phyloP scores from a whole-genome alignment of 1,284 basidiomycete genomes.

The Psilocybe mexicana region DNA sequence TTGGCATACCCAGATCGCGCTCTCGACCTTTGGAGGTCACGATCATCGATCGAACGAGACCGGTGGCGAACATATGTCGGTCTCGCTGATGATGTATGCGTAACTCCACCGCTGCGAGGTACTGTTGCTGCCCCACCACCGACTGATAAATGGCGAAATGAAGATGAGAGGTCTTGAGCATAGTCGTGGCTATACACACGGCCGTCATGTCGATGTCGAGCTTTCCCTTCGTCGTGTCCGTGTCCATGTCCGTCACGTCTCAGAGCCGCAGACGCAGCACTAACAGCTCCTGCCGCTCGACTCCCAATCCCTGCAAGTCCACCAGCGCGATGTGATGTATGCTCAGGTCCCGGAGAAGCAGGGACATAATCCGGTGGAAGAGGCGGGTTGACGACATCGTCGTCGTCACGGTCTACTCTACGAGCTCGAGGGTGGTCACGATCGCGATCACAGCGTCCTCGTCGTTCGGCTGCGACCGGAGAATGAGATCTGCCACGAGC shows the following conservation, averaged over 20 bases:
- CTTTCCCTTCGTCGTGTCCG: background rate
- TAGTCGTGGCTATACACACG: background rate
- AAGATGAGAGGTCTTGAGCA: background rate
- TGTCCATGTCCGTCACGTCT: background rate
- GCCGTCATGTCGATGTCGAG: too few species aligned
- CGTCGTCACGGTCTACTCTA: background rate
- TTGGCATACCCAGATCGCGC: background rate
- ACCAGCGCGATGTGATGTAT: background rate
- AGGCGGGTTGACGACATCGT: background rate
- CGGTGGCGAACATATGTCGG: background rate
- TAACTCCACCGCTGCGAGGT: background rate
- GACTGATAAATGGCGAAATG: background rate
- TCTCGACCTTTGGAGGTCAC: background rate
- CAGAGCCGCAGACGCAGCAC: background rate
- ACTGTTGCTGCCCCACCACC: background rate
- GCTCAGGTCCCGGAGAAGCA: background rate
- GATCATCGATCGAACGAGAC: slow-evolving; percentile 4
- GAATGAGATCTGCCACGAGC: background rate
- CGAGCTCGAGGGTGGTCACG: background rate
- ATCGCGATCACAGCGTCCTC: background rate
- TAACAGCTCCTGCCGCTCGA: background rate
- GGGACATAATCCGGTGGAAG: background rate
- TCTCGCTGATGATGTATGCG: background rate
- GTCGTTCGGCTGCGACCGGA: background rate
- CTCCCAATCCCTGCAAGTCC: background rate